Evolutionary conservation across 768 basidiomycete species (phyloP), one percentile per base, ranked within the genome.

Genomic region (Hypsizygus marmoreus): DNA sequence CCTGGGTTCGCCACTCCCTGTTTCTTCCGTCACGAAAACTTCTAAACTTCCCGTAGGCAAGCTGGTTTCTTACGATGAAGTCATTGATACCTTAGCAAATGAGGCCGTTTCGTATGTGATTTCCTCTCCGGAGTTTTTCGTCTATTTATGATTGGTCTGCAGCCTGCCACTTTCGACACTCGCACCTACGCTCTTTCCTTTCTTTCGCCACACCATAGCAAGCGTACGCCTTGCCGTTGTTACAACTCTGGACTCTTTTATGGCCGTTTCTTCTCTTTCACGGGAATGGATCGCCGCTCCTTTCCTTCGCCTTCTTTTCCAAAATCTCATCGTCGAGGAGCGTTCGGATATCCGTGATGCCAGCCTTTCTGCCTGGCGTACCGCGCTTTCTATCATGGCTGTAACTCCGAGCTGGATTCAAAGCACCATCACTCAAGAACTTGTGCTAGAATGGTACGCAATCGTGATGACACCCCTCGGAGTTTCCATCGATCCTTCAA

Each of bases 161-260:
- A 94, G 91, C n/a, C 72, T 85, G 36, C 87, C 92, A 3, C 76
- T 97, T 23, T 76, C 84, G n/a, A 78, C 77, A 3, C 79, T 97
- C 45, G 88, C 95, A 5, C 88, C 89, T 2, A 90, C 88, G 1
- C 71, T 95, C 4, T 98, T 92, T 68, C 91, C 95, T 3, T 97
- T 95, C 76, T 95, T 97, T 70, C 90, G 97, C 13, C 97, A 99
- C 65, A 95, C 95, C 0, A 98, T 99, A 57, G 68, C 88, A 1
- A 87, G 86, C 49, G 97, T 99, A 43, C 91, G 97, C 6, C 76
- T 95, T 11, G 87, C 97, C 2, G 95, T 98, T 2, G 88, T 95
- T 34, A 86, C 90, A 49, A 94, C 94, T 0, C 71, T 98, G 8
- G 77, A 84, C 44, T 86, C 88, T 6, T 95, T 98, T 67, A 88